Evolutionary conservation across 768 basidiomycete genomes (phyloP), one percentile per base, ranked within the genome.

Genomic region (Lactarius akahatsu): DNA sequence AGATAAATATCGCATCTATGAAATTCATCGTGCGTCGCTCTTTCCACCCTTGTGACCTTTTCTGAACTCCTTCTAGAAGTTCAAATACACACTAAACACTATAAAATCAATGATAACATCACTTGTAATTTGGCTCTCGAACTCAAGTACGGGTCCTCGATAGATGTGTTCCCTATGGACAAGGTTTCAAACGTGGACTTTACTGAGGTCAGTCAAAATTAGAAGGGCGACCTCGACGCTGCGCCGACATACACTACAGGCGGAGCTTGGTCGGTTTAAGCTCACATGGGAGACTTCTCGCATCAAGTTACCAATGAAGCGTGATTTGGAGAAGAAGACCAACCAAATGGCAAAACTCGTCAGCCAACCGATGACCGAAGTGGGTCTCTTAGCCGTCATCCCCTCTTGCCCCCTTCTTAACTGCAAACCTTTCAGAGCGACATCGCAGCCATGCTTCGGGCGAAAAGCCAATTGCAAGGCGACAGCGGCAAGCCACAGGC

Each of bases 151-250:
- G 96, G 93, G 10, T 85, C 84, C 63, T 84, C 86, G 0, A 73
- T 81, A 9, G 82, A 80, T 65, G 66, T 76, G 0, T 94, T 90
- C 72, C 75, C 76, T 4, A 94, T 99, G 89, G 92, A 94, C 73
- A 90, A 88, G 70, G 86, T 96, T 9, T 96, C 94, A 8, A 96
- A 98, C 73, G 77, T 83, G 1, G 64, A 77, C 3, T 88, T 94
- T 65, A 78, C 77, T 13, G 76, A 80, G 68, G 96, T 95, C 57
- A 59, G 86, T 81, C 11, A 43, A 18, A 13, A 5, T 18, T 9
- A 16, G 43, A 43, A 26, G 50, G 11, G 54, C n/a, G 16, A 26
- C 40, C 32, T 23, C 4, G 32, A 54, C 56, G 69, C 7, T 20
- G 15, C 32, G 50, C 30, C 34, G 4, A 62, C 18, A 18, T 56